Base-by-base conservation (phyloP, 768 basidiomycete genomes). In the Pleurotus salmoneostramineus region DNA sequence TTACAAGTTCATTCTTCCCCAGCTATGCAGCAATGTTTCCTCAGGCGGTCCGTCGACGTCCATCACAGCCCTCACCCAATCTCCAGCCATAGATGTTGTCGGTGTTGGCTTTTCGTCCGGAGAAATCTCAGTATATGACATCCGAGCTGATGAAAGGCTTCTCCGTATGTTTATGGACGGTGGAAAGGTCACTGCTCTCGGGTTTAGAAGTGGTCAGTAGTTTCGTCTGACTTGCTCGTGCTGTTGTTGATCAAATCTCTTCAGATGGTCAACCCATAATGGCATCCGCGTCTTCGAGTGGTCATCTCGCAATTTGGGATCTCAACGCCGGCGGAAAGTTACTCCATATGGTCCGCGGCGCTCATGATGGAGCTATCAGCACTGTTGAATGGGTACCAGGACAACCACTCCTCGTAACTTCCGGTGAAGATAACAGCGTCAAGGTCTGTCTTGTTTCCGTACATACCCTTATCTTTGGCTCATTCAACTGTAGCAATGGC, bases 261-360 rank as follows among this genome's bases (percentile, higher is more conserved):
- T 17, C 54, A 94, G 94, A 98, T 66, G 91, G 90, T 27, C 87
- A 95, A 32, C 88, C 93, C 6, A 83, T 94, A 12, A 82, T 98
- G 27, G 95, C 95, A 0, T 90, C 91, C 15, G 89, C 90, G 5
- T 94, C 93, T 1, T 87, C 93, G 6, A 78, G 81, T 0, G 97
- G 97, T 1, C 89, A 95, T 63, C 82, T 99, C 21, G 94, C 95
- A 2, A 71, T 98, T 10, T 99, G 95, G 93, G 95, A 98, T 68
- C 77, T 99, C 35, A 88, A 91, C 60, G 79, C 85, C 50, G 83
- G 89, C 3, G 95, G 92, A 3, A 82, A 87, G 46, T 75, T 96
- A 11, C 72, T 98, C 17, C 94, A 97, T 68, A 83, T 95, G 66
- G 73, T 95, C 40, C 83, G 88, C 40, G 92, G 89, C 32, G 95